These are phyloP conservation scores for Aspergillus vadensis DNA, from an alignment of 2,329 filamentous ascomycete species.

Conservation along the genomic window DNA sequence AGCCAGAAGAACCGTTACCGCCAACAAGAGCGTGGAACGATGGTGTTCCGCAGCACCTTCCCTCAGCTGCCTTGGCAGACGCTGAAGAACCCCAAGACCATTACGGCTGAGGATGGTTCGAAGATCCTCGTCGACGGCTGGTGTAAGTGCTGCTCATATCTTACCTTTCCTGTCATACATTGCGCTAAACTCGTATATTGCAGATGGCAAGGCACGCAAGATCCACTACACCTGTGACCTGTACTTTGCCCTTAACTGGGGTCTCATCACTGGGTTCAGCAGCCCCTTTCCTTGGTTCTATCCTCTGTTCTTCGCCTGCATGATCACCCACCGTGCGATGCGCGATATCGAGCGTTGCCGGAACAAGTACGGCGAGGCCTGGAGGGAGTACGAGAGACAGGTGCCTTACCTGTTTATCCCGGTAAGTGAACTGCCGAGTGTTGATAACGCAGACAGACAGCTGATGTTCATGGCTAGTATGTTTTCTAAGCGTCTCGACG, in stretches of 20 bases:
- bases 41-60: constrained; percentile 73
- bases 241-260: constrained; percentile 77
- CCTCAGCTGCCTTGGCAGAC: constrained; percentile 89
- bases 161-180: not conserved
- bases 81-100: constrained; percentile 76
- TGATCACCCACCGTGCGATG: constrained; percentile 77
- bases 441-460: not conserved
- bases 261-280: constrained; percentile 75
- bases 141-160: constrained; percentile 55
- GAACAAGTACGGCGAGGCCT: constrained; percentile 78
- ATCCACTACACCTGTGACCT: constrained; percentile 80
- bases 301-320: constrained; percentile 73
- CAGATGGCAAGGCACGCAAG: constrained; percentile 72
- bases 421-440: constrained; percentile 40
- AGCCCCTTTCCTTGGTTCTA: constrained; percentile 91
- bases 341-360: constrained; percentile 76
- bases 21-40: constrained; percentile 71
- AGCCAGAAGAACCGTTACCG: constrained; percentile 94
- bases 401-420: constrained; percentile 87
- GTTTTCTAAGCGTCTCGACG: constrained; percentile 32
- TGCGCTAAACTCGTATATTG: constrained; percentile 18
- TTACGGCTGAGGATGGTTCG: constrained; percentile 71
- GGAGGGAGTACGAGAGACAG: constrained; percentile 75
- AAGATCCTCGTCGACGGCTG: constrained; percentile 82
- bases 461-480: constrained; percentile 25